Evolutionary conservation across 2,329 filamentous ascomycete species (phyloP), one percentile per base, ranked within the genome.

Genomic region (Pyricularia pennisetigena): DNA sequence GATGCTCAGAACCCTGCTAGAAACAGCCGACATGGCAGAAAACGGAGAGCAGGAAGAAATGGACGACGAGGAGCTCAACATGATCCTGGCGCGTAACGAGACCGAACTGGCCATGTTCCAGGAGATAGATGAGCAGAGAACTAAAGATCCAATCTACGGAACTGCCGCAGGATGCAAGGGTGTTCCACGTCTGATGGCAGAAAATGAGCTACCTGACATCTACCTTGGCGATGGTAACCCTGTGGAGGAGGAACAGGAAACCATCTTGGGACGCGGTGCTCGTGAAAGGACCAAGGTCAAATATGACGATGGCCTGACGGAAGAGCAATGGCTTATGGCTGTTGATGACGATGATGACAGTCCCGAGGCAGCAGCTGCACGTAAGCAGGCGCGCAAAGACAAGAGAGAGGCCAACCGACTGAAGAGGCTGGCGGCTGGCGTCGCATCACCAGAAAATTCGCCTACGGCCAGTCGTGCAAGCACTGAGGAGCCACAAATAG

Each of bases 281-380:
- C 91, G 95, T 81, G 95, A 99, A 80, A 90, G 96, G 70, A 97
- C 93, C 72, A 90, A 93, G 75, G 94, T 97, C 74, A 91, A 91
- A 78, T 99, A 99, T 74, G 95, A 99, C 74, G 95, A 99, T 75
- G 95, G 96, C 67, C 87, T 99, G 32, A 98, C 95, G 0, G 96
- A 99, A 80, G 95, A 99, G 81, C 96, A 99, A 79, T 99, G 95
- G 95, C 86, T 98, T 67, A 94, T 97, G 83, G 95, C 95, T 68
- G 94, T 99, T 35, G 95, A 99, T 76, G 94, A 97, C 70, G 94
- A 97, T 66, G 95, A 99, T 1, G 95, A 99, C 76, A 90, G 88
- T 0, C 93, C 97, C 32, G 95, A 98, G 76, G 94, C 93, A 68
- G 95, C 95, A 2, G 94, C 96, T 54, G 91, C 92, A 49, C 89